A percentile compares a stretch with the other conserved stretches of the same genome.
phyloP scores from a whole-genome alignment of 2,329 filamentous ascomycete species.

The Alternaria arborescens region DNA sequence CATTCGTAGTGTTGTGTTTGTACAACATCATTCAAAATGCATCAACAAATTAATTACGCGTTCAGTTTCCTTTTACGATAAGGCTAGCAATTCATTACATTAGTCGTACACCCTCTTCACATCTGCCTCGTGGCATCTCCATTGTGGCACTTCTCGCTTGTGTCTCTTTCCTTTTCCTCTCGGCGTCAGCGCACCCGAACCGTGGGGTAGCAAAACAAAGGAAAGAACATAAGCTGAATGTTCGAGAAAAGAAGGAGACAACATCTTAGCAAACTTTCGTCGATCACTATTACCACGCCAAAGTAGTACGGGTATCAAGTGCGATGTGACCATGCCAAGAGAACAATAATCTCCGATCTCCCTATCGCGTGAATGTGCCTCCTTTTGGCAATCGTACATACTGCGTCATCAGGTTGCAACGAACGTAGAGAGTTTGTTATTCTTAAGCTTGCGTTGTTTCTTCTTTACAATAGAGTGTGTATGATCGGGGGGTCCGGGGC shows the following conservation, averaged over 20 bases:
- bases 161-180: neutral
- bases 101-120: neutral
- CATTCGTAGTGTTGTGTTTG: neutral
- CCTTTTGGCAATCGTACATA: neutral
- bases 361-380: neutral
- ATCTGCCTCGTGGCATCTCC: neutral
- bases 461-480: neutral
- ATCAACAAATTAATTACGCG: neutral
- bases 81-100: neutral
- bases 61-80: neutral
- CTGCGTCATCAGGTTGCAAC: neutral
- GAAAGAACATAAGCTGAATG: neutral
- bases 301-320: neutral
- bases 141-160: neutral
- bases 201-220: neutral
- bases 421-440: neutral
- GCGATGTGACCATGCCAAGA: neutral
- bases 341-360: neutral
- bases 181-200: slow-evolving; percentile 3
- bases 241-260: neutral
- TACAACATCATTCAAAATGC: neutral
- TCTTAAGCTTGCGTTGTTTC: neutral
- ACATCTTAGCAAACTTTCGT: neutral
- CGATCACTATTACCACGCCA: neutral
- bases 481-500: neutral